phyloP scores from a whole-genome alignment of 495 filamentous ascomycete species.

The Rusavskia elegans region DNA sequence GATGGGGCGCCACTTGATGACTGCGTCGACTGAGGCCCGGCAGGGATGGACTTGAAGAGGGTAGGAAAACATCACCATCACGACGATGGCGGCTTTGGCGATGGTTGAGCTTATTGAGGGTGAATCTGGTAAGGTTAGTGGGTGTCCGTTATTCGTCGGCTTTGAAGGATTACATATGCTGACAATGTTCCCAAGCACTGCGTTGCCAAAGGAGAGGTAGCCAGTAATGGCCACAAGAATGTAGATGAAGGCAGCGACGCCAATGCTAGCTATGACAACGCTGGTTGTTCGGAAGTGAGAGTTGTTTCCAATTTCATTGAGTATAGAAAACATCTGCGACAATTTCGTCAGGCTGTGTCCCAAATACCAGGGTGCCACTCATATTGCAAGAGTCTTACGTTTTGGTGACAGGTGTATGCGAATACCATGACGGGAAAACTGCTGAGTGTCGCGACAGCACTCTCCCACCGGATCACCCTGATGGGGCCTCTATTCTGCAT shows the following conservation, averaged over 20 bases:
- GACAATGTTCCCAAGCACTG: conserved; percentile 79
- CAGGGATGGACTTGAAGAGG: conserved; percentile 93
- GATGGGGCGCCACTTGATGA: conserved; percentile 75
- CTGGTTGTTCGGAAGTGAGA: conserved; percentile 64
- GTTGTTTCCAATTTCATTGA: conserved; percentile 86
- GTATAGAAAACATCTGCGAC: conserved; percentile 86
- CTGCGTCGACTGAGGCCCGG: conserved; percentile 80
- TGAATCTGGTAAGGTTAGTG: conserved; percentile 31
- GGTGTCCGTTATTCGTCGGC: neutral
- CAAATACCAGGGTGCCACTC: too few species aligned
- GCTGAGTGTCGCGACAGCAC: conserved; percentile 60
- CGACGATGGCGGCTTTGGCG: conserved; percentile 84
- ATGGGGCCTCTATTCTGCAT: conserved; percentile 54
- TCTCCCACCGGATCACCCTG: conserved; percentile 58
- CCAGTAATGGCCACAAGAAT: conserved; percentile 86
- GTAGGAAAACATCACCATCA: conserved; percentile 94
- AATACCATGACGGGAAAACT: conserved; percentile 92
- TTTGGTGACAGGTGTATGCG: conserved; percentile 97
- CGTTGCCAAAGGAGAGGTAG: conserved; percentile 85
- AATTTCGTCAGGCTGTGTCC: conserved; percentile 1
- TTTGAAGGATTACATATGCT: conserved; percentile 49
- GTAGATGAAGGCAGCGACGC: conserved; percentile 64
- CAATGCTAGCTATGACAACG: conserved; percentile 72
- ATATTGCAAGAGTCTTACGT: conserved; percentile 36
- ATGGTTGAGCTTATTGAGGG: conserved; percentile 75